These are phyloP conservation scores for Capronia epimyces DNA, from an alignment of 2,329 filamentous ascomycete genomes.

Conservation along the genomic window DNA sequence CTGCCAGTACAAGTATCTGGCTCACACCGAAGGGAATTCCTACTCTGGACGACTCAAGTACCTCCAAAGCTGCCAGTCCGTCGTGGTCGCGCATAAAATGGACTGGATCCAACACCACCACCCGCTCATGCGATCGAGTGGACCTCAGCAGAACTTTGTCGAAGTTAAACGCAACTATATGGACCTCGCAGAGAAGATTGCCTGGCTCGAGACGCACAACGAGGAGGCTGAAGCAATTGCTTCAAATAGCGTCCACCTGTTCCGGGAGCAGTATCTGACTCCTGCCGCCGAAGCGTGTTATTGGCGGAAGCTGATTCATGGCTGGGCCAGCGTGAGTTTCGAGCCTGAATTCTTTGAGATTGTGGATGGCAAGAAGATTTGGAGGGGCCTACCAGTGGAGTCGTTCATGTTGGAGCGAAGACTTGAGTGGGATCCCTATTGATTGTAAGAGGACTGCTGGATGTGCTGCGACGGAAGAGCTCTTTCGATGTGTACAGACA, in stretches of 20 bases:
- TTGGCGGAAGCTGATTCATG: conserved; percentile 46
- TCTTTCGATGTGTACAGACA: no score
- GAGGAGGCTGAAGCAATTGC: conserved; percentile 47
- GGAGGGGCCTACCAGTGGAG: conserved; percentile 39
- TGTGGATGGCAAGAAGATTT: conserved; percentile 31
- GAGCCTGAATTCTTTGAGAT: conserved; percentile 36
- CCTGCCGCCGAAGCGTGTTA: conserved; percentile 53
- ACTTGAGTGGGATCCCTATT: conserved; percentile 27
- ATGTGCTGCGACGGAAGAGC: no score
- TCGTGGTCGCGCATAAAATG: conserved; percentile 47
- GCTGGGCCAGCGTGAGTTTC: conserved; percentile 39
- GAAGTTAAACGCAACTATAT: conserved; percentile 51
- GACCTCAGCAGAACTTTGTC: conserved; percentile 48
- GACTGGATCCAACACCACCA: conserved; percentile 48
- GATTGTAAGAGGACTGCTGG: not conserved
- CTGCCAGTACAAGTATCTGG: conserved; percentile 51
- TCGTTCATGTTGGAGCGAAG: conserved; percentile 35
- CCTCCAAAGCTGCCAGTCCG: conserved; percentile 48
- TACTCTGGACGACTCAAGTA: conserved; percentile 53
- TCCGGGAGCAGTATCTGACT: conserved; percentile 51
- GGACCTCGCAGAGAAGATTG: conserved; percentile 46
- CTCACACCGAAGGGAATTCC: conserved; percentile 50
- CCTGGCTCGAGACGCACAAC: conserved; percentile 42
- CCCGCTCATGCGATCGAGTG: conserved; percentile 41
- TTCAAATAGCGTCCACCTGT: conserved; percentile 44